A percentile compares a stretch with the other conserved stretches of the same genome.
phyloP scores from a whole-genome alignment of 2,329 filamentous ascomycete genomes.

The Pseudogymnoascus sp. region DNA sequence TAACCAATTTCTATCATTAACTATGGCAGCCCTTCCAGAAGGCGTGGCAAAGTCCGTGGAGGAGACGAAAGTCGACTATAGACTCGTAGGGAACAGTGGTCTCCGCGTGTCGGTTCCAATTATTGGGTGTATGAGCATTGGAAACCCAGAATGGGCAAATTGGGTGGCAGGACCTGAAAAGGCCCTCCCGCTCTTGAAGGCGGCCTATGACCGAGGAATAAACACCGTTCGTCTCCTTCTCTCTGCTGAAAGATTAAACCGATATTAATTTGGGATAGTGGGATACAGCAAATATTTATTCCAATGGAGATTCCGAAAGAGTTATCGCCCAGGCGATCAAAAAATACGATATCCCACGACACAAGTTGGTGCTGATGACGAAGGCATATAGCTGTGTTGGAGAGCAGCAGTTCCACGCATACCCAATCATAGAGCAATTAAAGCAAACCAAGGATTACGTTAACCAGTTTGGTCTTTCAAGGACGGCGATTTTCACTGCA shows the following conservation, averaged over 20 bases:
- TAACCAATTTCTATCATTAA: neutral
- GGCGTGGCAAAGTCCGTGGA: slow-evolving; percentile 25
- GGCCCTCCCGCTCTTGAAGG: slow-evolving; percentile 51
- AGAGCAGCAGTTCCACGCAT: slow-evolving; percentile 31
- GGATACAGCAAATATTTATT: slow-evolving; percentile 48
- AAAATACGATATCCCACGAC: slow-evolving; percentile 47
- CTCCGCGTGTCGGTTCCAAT: slow-evolving; percentile 56
- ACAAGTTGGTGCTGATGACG: slow-evolving; percentile 49
- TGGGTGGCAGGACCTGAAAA: slow-evolving; percentile 54
- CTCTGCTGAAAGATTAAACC: slow-evolving; percentile 34
- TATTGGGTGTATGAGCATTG: slow-evolving; percentile 57
- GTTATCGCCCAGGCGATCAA: slow-evolving; percentile 53
- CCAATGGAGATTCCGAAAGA: slow-evolving; percentile 45
- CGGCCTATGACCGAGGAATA: slow-evolving; percentile 54
- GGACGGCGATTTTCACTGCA: slow-evolving; percentile 58
- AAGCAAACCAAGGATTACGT: slow-evolving; percentile 41
- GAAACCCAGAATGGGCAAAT: slow-evolving; percentile 40
- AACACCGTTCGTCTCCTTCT: slow-evolving; percentile 42
- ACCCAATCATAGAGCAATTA: slow-evolving; percentile 23
- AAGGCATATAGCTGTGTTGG: slow-evolving; percentile 46
- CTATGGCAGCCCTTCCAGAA: slow-evolving; percentile 1
- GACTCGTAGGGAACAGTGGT: slow-evolving; percentile 51
- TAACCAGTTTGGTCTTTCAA: slow-evolving; percentile 40
- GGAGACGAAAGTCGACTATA: slow-evolving; percentile 39
- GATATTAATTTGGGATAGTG: slow-evolving; percentile 29